phyloP scores from a whole-genome alignment of 176 grass and related monocot genomes.

The Canna indica region DNA sequence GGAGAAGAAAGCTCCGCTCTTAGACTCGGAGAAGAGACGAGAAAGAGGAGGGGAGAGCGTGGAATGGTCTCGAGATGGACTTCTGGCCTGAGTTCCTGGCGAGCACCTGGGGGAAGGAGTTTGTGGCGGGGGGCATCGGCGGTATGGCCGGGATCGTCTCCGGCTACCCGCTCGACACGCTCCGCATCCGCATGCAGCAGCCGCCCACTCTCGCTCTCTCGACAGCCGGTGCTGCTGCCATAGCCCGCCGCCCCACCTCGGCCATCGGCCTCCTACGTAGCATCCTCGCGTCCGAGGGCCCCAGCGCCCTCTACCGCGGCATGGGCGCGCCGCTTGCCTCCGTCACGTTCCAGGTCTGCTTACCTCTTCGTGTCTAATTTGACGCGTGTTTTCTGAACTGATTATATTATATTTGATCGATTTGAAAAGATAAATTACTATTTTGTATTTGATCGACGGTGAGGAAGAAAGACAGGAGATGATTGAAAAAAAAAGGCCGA shows the following conservation, averaged over 20 bases:
- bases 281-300: slow-evolving; percentile 70
- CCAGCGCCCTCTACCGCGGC: slow-evolving; percentile 86
- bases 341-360: slow-evolving; percentile 68
- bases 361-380: neutral
- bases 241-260: slow-evolving; percentile 20
- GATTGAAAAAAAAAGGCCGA: neutral
- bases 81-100: slow-evolving; percentile 99
- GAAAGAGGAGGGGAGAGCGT: neutral
- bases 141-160: slow-evolving; percentile 89
- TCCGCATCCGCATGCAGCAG: slow-evolving; percentile 84
- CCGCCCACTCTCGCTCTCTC: slow-evolving; percentile 21
- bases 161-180: slow-evolving; percentile 85
- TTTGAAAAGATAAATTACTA: too few species aligned
- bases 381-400: neutral
- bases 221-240: slow-evolving; percentile 3
- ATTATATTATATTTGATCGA: neutral
- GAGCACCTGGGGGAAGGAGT: slow-evolving; percentile 66
- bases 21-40: too few species aligned
- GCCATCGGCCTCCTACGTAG: slow-evolving; percentile 46
- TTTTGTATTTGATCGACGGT: neutral
- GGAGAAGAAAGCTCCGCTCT: too few species aligned
- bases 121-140: slow-evolving; percentile 69
- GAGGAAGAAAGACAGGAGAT: neutral
- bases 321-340: slow-evolving; percentile 81
- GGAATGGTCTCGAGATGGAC: slow-evolving; percentile 42